Evolutionary conservation across 257 asterid genomes (phyloP).

Genomic region (Linderniella brevidens): DNA sequence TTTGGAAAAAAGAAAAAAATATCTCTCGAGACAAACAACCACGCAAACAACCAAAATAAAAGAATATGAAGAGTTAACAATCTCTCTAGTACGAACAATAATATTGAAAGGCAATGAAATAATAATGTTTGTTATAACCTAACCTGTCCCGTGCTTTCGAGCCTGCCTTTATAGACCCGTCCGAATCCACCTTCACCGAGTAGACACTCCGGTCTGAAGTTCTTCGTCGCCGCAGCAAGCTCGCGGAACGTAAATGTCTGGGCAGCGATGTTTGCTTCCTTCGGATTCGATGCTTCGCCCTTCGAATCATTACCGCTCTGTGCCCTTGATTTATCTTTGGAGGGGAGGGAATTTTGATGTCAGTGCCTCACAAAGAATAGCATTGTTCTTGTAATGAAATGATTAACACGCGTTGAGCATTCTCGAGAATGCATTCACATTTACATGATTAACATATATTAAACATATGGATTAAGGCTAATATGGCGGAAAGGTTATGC

Average conservation of each 20-base stretch:
- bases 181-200: constrained; percentile 99
- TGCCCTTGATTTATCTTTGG: constrained; percentile 52
- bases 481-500: background rate
- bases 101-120: no score
- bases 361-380: no score
- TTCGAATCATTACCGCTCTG: constrained; percentile 38
- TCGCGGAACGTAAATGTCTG: constrained; percentile 81
- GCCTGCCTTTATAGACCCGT: constrained; percentile 72
- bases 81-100: no score
- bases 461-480: background rate
- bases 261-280: constrained; percentile 76
- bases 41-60: no score
- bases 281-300: constrained; percentile 42
- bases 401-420: no score
- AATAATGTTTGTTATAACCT: constrained; percentile 2
- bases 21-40: no score
- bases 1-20: no score
- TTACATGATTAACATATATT: background rate
- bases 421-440: no score
- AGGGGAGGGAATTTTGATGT: constrained; percentile 2
- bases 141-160: constrained; percentile 81
- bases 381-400: no score
- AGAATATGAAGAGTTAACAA: no score
- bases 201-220: constrained; percentile 60
- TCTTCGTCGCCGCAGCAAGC: constrained; percentile 74